phyloP scores from a whole-genome alignment of 2,329 filamentous ascomycete species.

The Neodidymelliopsis sp. region DNA sequence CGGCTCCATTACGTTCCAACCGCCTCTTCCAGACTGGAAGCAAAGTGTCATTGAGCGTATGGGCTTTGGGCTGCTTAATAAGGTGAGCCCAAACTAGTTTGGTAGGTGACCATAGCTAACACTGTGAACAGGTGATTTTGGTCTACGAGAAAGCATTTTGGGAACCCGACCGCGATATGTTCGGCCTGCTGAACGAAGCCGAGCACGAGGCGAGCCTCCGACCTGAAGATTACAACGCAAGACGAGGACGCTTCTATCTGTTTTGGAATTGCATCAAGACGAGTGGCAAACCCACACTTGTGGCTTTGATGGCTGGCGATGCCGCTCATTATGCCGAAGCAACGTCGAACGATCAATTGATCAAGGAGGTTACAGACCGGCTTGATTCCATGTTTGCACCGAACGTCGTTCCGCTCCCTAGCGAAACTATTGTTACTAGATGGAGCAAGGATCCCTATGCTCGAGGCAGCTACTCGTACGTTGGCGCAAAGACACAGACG shows the following conservation, averaged over 20 bases:
- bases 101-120: slow-evolving; percentile 15
- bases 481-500: slow-evolving; percentile 79
- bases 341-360: slow-evolving; percentile 75
- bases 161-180: slow-evolving; percentile 89
- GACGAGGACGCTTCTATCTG: slow-evolving; percentile 91
- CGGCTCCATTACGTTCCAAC: slow-evolving; percentile 83
- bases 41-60: slow-evolving; percentile 78
- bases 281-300: slow-evolving; percentile 81
- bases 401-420: slow-evolving; percentile 73
- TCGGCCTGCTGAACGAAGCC: slow-evolving; percentile 85
- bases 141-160: slow-evolving; percentile 92
- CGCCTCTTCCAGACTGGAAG: slow-evolving; percentile 89
- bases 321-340: slow-evolving; percentile 88
- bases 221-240: slow-evolving; percentile 79
- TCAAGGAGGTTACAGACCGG: slow-evolving; percentile 81
- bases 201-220: slow-evolving; percentile 72
- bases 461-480: slow-evolving; percentile 94
- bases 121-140: slow-evolving; percentile 68
- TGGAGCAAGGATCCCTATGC: slow-evolving; percentile 93
- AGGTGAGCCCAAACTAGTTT: slow-evolving; percentile 57
- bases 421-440: slow-evolving; percentile 87
- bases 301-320: slow-evolving; percentile 95
- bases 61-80: slow-evolving; percentile 94
- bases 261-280: slow-evolving; percentile 97
- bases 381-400: slow-evolving; percentile 76